Evolutionary conservation across 306 rosid species (phyloP).

Genomic region (Myrica gale): DNA sequence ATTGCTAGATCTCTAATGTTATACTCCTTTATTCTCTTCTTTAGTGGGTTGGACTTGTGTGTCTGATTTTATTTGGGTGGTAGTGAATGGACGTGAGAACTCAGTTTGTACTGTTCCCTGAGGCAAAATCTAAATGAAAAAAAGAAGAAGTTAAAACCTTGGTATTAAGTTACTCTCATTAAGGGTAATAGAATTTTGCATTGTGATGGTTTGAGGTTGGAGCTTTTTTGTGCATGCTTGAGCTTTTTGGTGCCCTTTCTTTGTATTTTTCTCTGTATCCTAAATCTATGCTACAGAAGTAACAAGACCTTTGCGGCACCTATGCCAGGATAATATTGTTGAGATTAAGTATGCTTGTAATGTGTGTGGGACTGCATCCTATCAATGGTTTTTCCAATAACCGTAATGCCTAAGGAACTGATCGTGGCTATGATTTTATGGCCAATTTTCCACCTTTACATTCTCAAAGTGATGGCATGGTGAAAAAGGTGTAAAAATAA

Average conservation of each 20-base stretch:
- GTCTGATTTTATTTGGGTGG: not conserved
- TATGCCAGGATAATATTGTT: not conserved
- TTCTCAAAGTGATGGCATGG: not conserved
- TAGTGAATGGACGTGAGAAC: no score
- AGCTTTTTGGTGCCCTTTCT: not conserved
- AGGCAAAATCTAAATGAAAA: no score
- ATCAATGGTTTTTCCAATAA: no score
- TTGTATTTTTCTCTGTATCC: not conserved
- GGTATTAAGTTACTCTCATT: not conserved
- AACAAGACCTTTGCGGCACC: not conserved
- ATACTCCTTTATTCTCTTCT: not conserved
- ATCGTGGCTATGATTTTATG: not conserved
- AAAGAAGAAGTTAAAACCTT: not conserved
- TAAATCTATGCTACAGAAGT: not conserved
- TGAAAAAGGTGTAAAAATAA: not conserved
- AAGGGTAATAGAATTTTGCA: not conserved
- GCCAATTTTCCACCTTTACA: not conserved
- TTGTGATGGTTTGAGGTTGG: not conserved
- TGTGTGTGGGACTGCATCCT: no score
- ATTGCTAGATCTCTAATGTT: not conserved
- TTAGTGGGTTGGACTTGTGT: not conserved
- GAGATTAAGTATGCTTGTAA: not conserved
- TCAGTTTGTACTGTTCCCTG: not conserved
- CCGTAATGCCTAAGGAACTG: no score
- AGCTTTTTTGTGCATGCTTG: not conserved